Percentiles rank a stretch among this genome's conserved stretches.
These are phyloP conservation scores for Salicornia ramosissima DNA, from an alignment of 148 eudicot genomes.

Conservation along the genomic window DNA sequence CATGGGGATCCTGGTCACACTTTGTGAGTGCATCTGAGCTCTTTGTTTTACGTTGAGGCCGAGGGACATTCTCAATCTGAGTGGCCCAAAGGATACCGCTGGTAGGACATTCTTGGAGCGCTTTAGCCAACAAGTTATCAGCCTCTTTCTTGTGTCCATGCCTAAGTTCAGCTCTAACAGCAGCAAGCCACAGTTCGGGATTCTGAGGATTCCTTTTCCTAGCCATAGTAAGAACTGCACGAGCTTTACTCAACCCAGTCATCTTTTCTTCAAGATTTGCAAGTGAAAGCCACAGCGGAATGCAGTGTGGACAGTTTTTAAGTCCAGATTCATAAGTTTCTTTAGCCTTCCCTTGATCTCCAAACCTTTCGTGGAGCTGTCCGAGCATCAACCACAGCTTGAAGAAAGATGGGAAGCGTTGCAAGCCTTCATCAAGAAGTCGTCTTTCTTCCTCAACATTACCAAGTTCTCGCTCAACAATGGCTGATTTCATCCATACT, in stretches of 20 bases:
- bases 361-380: constrained; percentile 70
- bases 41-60: constrained; percentile 80
- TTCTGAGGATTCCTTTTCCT: constrained; percentile 80
- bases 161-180: constrained; percentile 74
- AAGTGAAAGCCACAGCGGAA: constrained; percentile 88
- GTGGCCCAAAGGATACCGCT: constrained; percentile 93
- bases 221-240: constrained; percentile 78
- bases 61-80: constrained; percentile 82
- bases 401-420: constrained; percentile 68
- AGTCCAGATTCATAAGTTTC: constrained; percentile 64
- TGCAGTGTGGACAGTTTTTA: constrained; percentile 63
- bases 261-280: constrained; percentile 80
- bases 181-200: constrained; percentile 96
- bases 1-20: constrained; percentile 73
- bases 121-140: constrained; percentile 87
- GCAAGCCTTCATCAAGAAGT: constrained; percentile 74
- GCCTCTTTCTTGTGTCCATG: constrained; percentile 81
- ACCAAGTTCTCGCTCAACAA: constrained; percentile 96
- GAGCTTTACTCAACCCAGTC: constrained; percentile 78
- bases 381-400: constrained; percentile 98
- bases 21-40: constrained; percentile 72
- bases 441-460: constrained; percentile 67
- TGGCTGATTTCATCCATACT: constrained; percentile 95
- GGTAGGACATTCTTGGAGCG: constrained; percentile 85
- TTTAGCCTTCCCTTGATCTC: constrained; percentile 49